Percentiles rank a stretch among this genome's conserved stretches.
Evolutionary conservation across 257 asterid genomes (phyloP).

Genomic region (Gentiana macrophylla): DNA sequence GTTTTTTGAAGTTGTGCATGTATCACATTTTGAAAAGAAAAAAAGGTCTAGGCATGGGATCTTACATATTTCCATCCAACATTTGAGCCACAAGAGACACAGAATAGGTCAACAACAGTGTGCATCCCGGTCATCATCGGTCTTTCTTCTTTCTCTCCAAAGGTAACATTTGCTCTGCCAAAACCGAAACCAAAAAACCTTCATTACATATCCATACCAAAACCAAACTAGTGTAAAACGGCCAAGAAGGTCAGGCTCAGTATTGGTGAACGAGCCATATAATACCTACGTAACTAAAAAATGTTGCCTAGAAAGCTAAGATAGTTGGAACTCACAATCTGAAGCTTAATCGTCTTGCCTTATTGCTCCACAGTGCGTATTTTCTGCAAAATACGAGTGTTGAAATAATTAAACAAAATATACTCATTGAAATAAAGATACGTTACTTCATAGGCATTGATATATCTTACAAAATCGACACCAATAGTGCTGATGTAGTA

Average conservation of each 20-base stretch:
- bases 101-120: conserved; percentile 65
- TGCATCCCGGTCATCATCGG: conserved; percentile 62
- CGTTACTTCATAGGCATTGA: neutral
- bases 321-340: too few species aligned
- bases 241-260: too few species aligned
- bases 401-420: conserved; percentile 4
- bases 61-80: conserved; percentile 81
- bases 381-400: too few species aligned
- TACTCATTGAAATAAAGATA: too few species aligned
- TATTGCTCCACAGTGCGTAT: too few species aligned
- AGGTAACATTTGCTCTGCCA: conserved; percentile 47
- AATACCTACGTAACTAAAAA: too few species aligned
- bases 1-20: too few species aligned
- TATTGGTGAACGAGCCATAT: too few species aligned
- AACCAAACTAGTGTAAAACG: too few species aligned
- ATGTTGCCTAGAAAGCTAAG: too few species aligned
- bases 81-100: conserved; percentile 52
- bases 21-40: too few species aligned
- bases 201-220: neutral
- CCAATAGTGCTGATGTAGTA: conserved; percentile 91
- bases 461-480: conserved; percentile 77
- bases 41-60: neutral
- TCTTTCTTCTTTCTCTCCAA: conserved; percentile 61
- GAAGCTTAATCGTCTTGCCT: too few species aligned
- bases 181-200: neutral